Percentiles rank a stretch among this genome's conserved stretches.
Conservation (phyloP, 129 eudicot genomes). For the Flaveria linearis region DNA sequence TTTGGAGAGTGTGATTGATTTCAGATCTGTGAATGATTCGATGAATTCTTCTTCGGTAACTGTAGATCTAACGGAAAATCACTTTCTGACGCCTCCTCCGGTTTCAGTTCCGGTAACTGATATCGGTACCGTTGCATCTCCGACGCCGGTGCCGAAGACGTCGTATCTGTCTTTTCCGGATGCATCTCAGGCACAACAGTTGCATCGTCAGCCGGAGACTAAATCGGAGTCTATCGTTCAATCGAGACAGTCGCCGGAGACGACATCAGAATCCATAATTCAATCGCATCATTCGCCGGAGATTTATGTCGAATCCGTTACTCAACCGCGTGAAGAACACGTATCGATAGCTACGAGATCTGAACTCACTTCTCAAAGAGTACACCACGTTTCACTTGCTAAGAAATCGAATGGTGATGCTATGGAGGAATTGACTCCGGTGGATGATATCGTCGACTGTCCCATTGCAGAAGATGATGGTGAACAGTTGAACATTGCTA, state of each 20-base stretch:
- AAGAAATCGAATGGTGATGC: not conserved
- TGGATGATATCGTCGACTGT: slow-evolving; percentile 36
- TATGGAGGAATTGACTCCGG: slow-evolving; percentile 19
- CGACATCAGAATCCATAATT: slow-evolving; percentile 2
- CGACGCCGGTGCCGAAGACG: slow-evolving; percentile 7
- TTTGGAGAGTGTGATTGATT: slow-evolving; percentile 40
- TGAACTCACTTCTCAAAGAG: not conserved
- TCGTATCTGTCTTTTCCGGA: not conserved
- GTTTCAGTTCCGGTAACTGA: slow-evolving; percentile 17
- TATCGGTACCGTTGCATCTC: slow-evolving; percentile 18
- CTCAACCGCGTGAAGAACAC: slow-evolving; percentile 27
- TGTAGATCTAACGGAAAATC: not conserved
- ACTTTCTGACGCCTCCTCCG: slow-evolving; percentile 18
- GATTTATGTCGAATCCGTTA: not conserved
- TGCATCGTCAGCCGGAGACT: slow-evolving; percentile 8
- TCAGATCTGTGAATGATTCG: slow-evolving; percentile 23
- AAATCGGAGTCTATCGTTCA: not conserved
- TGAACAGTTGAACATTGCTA: slow-evolving; percentile 25
- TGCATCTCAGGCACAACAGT: slow-evolving; percentile 18
- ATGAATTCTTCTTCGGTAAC: not conserved
- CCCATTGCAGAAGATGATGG: slow-evolving; percentile 20
- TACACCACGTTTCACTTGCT: slow-evolving; percentile 28
- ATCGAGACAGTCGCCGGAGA: not conserved
- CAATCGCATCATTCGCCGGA: not conserved
- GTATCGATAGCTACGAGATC: slow-evolving; percentile 17